These are phyloP conservation scores for Xerocomus nothofagi DNA, from an alignment of 1,284 basidiomycete genomes.

Conservation along the genomic window DNA sequence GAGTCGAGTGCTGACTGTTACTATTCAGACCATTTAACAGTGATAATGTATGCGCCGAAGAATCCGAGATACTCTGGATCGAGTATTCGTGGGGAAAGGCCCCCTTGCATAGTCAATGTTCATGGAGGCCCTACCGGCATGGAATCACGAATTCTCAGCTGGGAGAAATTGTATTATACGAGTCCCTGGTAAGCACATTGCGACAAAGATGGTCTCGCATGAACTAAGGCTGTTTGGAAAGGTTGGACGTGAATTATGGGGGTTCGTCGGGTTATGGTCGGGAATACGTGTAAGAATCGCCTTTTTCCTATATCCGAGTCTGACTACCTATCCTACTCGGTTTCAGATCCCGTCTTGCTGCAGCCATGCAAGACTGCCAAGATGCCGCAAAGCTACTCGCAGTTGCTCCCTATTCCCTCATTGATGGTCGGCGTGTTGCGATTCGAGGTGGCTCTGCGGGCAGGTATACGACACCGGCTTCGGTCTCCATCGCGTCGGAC, in stretches of 20 bases:
- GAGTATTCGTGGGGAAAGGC: constrained; percentile 28
- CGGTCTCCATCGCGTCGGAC: constrained; percentile 43
- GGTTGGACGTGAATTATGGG: constrained; percentile 35
- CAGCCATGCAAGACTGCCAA: constrained; percentile 31
- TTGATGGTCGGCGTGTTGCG: constrained; percentile 48
- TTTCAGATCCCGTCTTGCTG: constrained; percentile 31
- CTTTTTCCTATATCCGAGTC: neutral
- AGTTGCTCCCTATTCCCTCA: constrained; percentile 19
- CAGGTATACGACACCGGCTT: constrained; percentile 57
- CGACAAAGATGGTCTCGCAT: neutral
- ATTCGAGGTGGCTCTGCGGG: constrained; percentile 64
- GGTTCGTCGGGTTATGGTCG: constrained; percentile 36
- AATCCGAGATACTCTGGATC: constrained; percentile 32
- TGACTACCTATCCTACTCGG: neutral
- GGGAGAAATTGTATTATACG: constrained; percentile 34
- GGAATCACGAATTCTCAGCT: constrained; percentile 24
- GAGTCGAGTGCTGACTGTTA: no score
- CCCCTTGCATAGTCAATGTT: constrained; percentile 31
- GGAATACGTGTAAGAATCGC: constrained; percentile 28
- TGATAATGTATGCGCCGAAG: constrained; percentile 31
- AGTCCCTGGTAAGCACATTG: constrained; percentile 31
- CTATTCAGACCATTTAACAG: no score
- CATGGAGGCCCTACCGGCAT: constrained; percentile 34
- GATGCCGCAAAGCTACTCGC: constrained; percentile 29
- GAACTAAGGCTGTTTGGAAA: constrained; percentile 9